Evolutionary conservation across 2,329 filamentous ascomycete genomes (phyloP).

Genomic region (Apiospora aurea): DNA sequence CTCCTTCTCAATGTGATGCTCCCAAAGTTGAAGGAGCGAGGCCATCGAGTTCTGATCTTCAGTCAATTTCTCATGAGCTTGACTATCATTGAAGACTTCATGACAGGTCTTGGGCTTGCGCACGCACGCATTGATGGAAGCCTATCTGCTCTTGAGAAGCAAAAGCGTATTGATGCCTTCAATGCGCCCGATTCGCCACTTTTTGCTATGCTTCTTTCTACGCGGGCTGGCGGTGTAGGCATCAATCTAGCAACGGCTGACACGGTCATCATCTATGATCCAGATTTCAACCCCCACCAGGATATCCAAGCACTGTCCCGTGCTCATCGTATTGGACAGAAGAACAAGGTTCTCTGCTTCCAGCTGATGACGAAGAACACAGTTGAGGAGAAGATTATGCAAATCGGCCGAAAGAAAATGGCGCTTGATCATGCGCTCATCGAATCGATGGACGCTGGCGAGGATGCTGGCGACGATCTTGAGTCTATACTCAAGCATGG

Average conservation of each 20-base stretch:
- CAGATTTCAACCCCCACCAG: constrained; percentile 97
- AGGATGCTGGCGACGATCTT: constrained; percentile 79
- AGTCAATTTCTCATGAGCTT: constrained; percentile 93
- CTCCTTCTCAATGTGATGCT: constrained; percentile 84
- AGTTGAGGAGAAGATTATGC: constrained; percentile 94
- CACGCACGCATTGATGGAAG: constrained; percentile 88
- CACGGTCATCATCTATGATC: constrained; percentile 96
- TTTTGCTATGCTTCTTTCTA: constrained; percentile 93
- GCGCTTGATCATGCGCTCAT: constrained; percentile 94
- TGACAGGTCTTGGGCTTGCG: constrained; percentile 74
- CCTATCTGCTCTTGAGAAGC: constrained; percentile 83
- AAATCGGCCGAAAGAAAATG: constrained; percentile 95
- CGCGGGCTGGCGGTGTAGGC: constrained; percentile 92
- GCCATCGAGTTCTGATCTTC: constrained; percentile 92
- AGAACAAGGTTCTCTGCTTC: constrained; percentile 94
- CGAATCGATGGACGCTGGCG: constrained; percentile 86
- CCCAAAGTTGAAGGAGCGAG: constrained; percentile 82
- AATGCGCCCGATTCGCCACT: constrained; percentile 83
- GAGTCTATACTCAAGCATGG: constrained; percentile 90
- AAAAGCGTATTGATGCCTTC: constrained; percentile 92
- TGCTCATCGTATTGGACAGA: constrained; percentile 95
- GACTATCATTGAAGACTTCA: constrained; percentile 90
- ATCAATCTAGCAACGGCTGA: constrained; percentile 98
- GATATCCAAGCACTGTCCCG: constrained; percentile 95
- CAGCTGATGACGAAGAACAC: constrained; percentile 90